These are phyloP conservation scores for Candida boleticola DNA, from an alignment of 805 yeast species.

Conservation along the genomic window DNA sequence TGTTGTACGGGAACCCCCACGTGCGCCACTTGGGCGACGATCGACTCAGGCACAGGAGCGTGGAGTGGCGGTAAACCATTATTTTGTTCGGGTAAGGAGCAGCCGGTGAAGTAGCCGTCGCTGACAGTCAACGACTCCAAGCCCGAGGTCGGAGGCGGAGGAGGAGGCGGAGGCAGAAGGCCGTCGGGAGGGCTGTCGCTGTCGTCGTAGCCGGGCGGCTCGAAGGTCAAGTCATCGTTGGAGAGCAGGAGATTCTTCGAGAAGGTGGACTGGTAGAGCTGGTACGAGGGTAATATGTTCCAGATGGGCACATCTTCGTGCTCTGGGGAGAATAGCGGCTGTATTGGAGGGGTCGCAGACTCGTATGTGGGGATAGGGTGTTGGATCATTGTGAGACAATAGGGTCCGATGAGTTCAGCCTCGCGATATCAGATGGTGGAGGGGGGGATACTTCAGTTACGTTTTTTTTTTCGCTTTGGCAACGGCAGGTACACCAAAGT, in stretches of 20 bases:
- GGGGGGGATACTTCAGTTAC: too few species aligned
- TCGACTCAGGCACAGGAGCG: background rate
- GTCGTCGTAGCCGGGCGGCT: slow-evolving; percentile 22
- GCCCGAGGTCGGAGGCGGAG: too few species aligned
- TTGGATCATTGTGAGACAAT: background rate
- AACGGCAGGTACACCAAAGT: too few species aligned
- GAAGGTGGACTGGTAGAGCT: slow-evolving; percentile 28
- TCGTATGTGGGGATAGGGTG: background rate
- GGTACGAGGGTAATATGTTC: slow-evolving; percentile 31
- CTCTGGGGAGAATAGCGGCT: slow-evolving; percentile 23
- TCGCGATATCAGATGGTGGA: background rate
- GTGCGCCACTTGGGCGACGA: too few species aligned
- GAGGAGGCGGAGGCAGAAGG: background rate
- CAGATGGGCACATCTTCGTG: slow-evolving; percentile 27
- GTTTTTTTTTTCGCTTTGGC: too few species aligned
- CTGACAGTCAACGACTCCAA: background rate
- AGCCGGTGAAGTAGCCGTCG: background rate
- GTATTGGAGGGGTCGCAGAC: slow-evolving; percentile 3
- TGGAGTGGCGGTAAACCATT: background rate
- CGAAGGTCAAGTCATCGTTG: slow-evolving; percentile 16
- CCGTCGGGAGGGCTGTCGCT: background rate
- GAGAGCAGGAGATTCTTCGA: slow-evolving; percentile 21
- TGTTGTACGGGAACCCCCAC: background rate
- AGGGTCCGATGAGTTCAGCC: background rate
- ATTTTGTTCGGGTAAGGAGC: background rate